Percentiles rank a stretch among this genome's conserved stretches.
Evolutionary conservation across 192 early-diverging fungal genomes (phyloP).

Genomic region (Coemansia sp.): DNA sequence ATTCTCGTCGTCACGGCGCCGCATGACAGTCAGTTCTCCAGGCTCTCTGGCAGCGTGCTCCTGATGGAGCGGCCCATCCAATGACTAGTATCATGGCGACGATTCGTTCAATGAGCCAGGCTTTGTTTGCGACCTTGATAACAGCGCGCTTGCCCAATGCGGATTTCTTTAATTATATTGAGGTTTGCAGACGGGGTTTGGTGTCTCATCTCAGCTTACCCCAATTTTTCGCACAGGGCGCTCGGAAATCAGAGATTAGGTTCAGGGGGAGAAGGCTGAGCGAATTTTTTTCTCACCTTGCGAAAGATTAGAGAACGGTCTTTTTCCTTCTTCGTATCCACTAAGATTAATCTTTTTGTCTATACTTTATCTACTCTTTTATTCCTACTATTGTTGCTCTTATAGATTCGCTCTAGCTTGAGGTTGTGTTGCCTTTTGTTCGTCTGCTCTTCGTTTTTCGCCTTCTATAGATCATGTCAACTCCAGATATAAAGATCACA

Average conservation of each 20-base stretch:
- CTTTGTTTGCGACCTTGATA: no score
- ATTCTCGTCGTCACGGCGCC: conserved; percentile 33
- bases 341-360: background rate
- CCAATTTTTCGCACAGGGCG: no score
- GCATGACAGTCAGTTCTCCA: conserved; percentile 49
- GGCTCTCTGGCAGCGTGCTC: conserved; percentile 35
- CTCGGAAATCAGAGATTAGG: no score
- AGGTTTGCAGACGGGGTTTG: no score
- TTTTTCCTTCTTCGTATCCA: background rate
- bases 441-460: background rate
- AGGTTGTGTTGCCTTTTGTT: background rate
- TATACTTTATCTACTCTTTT: background rate
- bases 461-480: conserved; percentile 25
- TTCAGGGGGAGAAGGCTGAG: background rate
- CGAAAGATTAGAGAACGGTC: background rate
- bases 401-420: background rate
- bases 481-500: conserved; percentile 18
- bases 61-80: conserved; percentile 12
- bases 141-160: no score
- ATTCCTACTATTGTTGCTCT: background rate
- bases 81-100: background rate
- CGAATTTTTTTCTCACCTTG: background rate
- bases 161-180: no score
- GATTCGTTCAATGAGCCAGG: no score
- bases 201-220: no score